Evolutionary conservation across 2,329 filamentous ascomycete species (phyloP), one percentile per base, ranked within the genome.

Genomic region (Trichophyton rubrum): DNA sequence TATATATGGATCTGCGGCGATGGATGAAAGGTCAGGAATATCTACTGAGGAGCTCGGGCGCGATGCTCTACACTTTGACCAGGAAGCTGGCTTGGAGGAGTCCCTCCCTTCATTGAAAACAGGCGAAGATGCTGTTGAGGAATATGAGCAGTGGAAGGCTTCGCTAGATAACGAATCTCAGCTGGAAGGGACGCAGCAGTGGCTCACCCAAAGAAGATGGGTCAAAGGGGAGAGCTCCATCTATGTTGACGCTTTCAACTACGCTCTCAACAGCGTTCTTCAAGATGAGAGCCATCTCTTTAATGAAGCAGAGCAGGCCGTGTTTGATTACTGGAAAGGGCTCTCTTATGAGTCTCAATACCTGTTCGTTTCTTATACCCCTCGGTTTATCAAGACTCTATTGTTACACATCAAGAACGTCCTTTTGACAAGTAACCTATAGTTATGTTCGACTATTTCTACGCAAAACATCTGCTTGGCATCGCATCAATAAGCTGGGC

Each of bases 191-290:
- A 7, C 68, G 78, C 59, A 72, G 73, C 3, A 70, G 75, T 8
- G 69, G 77, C 7, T 68, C 68, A 38, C 68, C 78, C 3, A 78
- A 80, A 63, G 75, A 78, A 41, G 76, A 62, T 96, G 89, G 89
- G 74, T 85, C 3, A 84, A 80, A 67, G 89, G 90, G 0, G 85
- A 84, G 70, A 95, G 86, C 68, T 97, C 91, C 1, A 89, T 99
- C 60, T 99, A 99, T 68, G 90, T 96, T 17, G 93, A 99, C 74
- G 93, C 93, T 0, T 99, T 99, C 78, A 96, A 96, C 68, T 78
- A 97, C 13, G 90, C 92, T 1, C 77, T 99, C 56, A 86, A 92
- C 62, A 96, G 89, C 0, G 93, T 99, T 2, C 75, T 97, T 11
- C 85, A 89, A 56, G 89, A 97, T 61, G 93, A 99, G 73, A 81